These are phyloP conservation scores for Botrytis elliptica DNA, from an alignment of 2,329 filamentous ascomycete species.

Conservation along the genomic window DNA sequence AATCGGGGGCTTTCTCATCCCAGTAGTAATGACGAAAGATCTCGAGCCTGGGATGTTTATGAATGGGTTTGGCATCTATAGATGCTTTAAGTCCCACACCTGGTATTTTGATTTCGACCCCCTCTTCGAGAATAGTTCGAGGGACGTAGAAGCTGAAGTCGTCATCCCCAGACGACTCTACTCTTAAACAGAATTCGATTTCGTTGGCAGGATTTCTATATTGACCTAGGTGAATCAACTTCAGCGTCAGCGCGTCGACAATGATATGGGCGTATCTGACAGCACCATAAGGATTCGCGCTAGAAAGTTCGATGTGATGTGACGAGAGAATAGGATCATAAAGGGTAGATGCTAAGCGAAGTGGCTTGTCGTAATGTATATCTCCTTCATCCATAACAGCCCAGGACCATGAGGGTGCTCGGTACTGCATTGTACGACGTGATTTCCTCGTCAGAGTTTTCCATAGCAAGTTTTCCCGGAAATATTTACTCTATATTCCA, in stretches of 20 bases:
- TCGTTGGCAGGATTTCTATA: fast-evolving
- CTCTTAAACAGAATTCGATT: no score
- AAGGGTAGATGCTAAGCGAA: background rate
- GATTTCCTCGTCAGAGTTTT: fast-evolving
- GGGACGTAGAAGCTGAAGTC: no score
- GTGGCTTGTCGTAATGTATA: no score
- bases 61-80: no score
- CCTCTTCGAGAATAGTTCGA: no score
- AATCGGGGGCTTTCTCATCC: background rate
- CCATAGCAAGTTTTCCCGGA: background rate
- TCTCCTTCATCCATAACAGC: background rate
- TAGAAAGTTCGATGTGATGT: background rate
- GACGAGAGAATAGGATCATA: background rate
- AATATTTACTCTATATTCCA: background rate
- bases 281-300: background rate
- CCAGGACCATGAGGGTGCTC: background rate
- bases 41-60: no score
- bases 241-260: background rate
- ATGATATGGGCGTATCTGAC: background rate
- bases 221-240: background rate
- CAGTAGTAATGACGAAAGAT: no score
- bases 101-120: no score
- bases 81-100: no score
- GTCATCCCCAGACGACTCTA: no score
- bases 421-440: background rate